Base-by-base conservation (phyloP, 2,329 filamentous ascomycete species). In the Albophoma yamanashiensis region DNA sequence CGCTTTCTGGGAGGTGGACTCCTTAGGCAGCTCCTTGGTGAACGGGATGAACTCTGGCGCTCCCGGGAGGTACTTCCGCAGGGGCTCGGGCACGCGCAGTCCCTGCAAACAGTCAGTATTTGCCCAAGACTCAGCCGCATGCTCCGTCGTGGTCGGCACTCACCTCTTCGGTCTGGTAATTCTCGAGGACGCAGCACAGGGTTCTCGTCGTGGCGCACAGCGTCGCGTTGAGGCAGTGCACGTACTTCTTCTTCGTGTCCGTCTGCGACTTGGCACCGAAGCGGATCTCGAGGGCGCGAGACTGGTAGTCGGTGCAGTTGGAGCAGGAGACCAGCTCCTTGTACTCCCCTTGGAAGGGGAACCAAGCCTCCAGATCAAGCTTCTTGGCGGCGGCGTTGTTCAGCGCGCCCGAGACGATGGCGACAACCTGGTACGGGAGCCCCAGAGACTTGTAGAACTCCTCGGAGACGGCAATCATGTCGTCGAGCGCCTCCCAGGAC, bases 221-320 rank as follows among this genome's bases (percentile, higher is more conserved):
- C 25, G 89, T 96, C 63, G 89, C 89, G 77, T 97, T 97, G 62
- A 97, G 80, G 47, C 89, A 91, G 76, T 99, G 94, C 43, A 96
- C 92, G 72, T 97, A 99, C 66, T 91, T 88, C 84, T 97, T 99
- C 74, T 73, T 88, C 61, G 83, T 81, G 65, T 92, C 91, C 36
- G 87, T 92, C 74, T 89, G 87, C 72, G 88, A 89, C 82, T 97
- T 97, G 62, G 86, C 82, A 56, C 94, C 93, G 69, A 88, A 96
- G 61, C 94, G 85, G 67, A 99, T 96, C 75, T 97, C 93, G 15
- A 99, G 82, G 67, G 92, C 92, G 60, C 94, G 85, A 31, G 91
- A 92, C 79, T 99, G 94, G 79, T 97, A 97, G 73, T 97, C 93
- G 53, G 91, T 96, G 80, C 94, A 99, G 78, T 99, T 99, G 63